phyloP scores from a whole-genome alignment of 2,329 filamentous ascomycete species.

The Aureobasidium sp. region DNA sequence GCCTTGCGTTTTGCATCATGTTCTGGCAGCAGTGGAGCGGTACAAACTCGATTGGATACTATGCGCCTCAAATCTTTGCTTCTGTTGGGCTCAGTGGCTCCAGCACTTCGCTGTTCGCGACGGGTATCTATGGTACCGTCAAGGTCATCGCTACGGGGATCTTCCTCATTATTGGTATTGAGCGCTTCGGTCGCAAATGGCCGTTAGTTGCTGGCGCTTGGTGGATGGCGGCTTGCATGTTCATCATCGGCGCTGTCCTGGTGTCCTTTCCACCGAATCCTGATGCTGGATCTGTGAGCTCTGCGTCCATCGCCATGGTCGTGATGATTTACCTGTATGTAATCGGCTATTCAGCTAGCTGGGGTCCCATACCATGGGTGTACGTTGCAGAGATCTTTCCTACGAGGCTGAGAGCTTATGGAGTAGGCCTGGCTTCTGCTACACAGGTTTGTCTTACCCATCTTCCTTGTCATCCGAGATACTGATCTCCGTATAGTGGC shows the following conservation, averaged over 20 bases:
- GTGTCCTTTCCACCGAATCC: conserved; percentile 42
- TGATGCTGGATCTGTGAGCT: conserved; percentile 22
- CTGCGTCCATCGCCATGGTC: conserved; percentile 42
- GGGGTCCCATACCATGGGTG: conserved; percentile 49
- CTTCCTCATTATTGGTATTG: conserved; percentile 33
- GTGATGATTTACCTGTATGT: conserved; percentile 51
- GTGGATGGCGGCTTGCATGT: conserved; percentile 32
- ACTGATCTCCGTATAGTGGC: conserved; percentile 23
- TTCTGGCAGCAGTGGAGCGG: conserved; percentile 37
- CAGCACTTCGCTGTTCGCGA: conserved; percentile 32
- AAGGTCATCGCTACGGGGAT: conserved; percentile 33
- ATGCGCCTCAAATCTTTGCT: conserved; percentile 34
- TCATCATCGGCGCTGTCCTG: conserved; percentile 32
- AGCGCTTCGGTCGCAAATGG: conserved; percentile 32
- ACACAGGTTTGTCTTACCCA: conserved; percentile 17
- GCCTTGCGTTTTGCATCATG: conserved; percentile 56
- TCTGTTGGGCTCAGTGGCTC: conserved; percentile 30
- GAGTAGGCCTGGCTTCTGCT: conserved; percentile 32
- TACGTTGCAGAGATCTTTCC: conserved; percentile 31
- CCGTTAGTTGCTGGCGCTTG: conserved; percentile 29
- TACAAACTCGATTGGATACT: conserved; percentile 40
- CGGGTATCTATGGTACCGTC: conserved; percentile 35
- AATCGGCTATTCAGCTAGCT: conserved; percentile 46
- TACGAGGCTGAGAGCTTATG: conserved; percentile 33
- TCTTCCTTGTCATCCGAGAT: not conserved